A percentile compares a stretch with the other conserved stretches of the same genome.
Conservation (phyloP, 2,329 filamentous ascomycete species). For the Pestalotiopsis sp. region DNA sequence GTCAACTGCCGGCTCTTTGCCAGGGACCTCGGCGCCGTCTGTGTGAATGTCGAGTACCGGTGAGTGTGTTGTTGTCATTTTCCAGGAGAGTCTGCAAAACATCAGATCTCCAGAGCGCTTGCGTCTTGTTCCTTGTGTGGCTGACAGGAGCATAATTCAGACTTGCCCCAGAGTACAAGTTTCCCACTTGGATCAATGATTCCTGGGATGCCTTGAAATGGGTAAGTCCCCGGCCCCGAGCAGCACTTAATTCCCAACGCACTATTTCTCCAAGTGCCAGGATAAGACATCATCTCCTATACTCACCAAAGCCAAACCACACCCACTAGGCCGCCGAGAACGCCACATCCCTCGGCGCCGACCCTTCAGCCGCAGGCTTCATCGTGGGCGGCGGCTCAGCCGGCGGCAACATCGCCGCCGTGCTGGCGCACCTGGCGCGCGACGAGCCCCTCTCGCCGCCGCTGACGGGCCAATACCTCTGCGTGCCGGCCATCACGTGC, state of each 20-base stretch:
- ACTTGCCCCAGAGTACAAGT: constrained; percentile 48
- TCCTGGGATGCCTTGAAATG: constrained; percentile 48
- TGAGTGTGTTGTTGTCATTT: constrained; percentile 13
- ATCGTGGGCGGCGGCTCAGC: constrained; percentile 63
- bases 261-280: background rate
- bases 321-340: constrained; percentile 33
- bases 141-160: constrained; percentile 14
- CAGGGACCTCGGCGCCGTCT: constrained; percentile 37
- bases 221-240: constrained; percentile 25
- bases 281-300: background rate
- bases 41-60: constrained; percentile 44
- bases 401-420: constrained; percentile 42
- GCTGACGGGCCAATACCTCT: constrained; percentile 49
- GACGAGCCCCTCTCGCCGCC: constrained; percentile 43
- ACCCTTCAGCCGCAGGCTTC: constrained; percentile 56
- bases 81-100: background rate
- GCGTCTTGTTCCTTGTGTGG: background rate
- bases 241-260: no score
- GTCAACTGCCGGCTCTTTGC: constrained; percentile 33
- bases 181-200: constrained; percentile 45
- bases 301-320: background rate
- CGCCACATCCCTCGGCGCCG: constrained; percentile 38
- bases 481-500: constrained; percentile 38
- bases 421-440: constrained; percentile 40
- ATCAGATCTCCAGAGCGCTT: background rate